Evolutionary conservation across 2,329 filamentous ascomycete genomes (phyloP), one percentile per base, ranked within the genome.

Genomic region (Monosporascus sp.): DNA sequence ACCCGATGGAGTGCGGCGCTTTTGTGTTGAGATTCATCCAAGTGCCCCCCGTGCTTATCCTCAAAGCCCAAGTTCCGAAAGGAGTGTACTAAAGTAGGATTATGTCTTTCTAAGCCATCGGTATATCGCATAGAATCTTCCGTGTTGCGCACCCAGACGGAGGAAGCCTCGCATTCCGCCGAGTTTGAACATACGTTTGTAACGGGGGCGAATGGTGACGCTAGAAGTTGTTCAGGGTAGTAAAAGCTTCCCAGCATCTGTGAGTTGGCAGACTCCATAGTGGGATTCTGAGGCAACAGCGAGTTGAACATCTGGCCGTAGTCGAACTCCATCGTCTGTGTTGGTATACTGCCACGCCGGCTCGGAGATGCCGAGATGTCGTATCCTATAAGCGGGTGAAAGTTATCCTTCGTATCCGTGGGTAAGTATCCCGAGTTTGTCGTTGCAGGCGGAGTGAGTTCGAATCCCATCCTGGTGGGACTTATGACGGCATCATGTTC

Each of bases 11-110:
- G 69, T 9, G 73, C 74, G 2, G 65, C 67, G 1, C 72, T 74
- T 66, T 72, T 77, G 51, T 73, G 71, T 58, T 75, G 74, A 9
- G 72, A 69, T 52, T 74, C 71, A 44, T 73, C 69, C 5, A 75
- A 65, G 60, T 70, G 69, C 54, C 74, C 67, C 58, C 73, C 72
- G 50, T 72, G 70, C 49, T 72, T 72, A 4, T 66, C 61, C 25
- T 69, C 66, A 48, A 67, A 62, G 1, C 48, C 25, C 11, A 55
- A 22, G 62, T 64, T 59, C 7, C 43, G 24, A 9, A 14, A 17
- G 11, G 24, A 46, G 14, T n/a, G 24, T n/a, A 31, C 6, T 31
- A 24, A 46, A 17, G 43, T 11, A 46, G 43, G 15, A 3, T 47
- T 31, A 20, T 51, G 41, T 54, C 35, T 54, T 54, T 14, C 59